phyloP scores from a whole-genome alignment of 2,329 filamentous ascomycete genomes.

The Polytolypa hystricis region DNA sequence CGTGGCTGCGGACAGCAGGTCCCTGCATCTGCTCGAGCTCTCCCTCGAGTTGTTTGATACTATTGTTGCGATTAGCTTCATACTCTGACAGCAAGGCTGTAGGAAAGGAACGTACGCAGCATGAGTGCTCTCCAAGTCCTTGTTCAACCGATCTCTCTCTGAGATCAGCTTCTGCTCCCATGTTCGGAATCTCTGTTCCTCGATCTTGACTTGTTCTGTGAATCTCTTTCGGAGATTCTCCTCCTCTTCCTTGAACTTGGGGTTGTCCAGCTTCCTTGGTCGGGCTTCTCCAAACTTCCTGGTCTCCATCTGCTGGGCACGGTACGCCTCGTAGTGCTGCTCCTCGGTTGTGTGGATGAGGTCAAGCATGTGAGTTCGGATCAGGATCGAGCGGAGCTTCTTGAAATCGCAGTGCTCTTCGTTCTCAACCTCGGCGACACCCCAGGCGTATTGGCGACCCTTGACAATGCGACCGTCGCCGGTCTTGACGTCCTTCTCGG shows the following conservation, averaged over 20 bases:
- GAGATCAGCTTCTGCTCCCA: constrained; percentile 99
- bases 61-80: constrained; percentile 22
- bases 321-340: constrained; percentile 98
- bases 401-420: constrained; percentile 99
- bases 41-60: constrained; percentile 52
- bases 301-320: constrained; percentile 98
- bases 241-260: constrained; percentile 99
- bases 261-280: constrained; percentile 96
- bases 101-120: constrained; percentile 45
- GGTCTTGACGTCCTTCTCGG: constrained; percentile 98
- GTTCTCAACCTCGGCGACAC: constrained; percentile 98
- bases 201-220: constrained; percentile 99
- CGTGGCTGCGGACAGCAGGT: constrained; percentile 78
- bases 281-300: constrained; percentile 97
- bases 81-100: background rate
- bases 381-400: constrained; percentile 97
- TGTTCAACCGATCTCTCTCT: constrained; percentile 97
- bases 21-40: constrained; percentile 93
- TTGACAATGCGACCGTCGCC: constrained; percentile 93
- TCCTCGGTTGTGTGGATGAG: constrained; percentile 99
- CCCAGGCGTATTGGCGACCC: constrained; percentile 98
- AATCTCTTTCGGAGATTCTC: constrained; percentile 97
- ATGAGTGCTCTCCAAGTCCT: constrained; percentile 96
- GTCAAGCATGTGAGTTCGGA: constrained; percentile 98
- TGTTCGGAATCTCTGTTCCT: constrained; percentile 97